These are phyloP conservation scores for Cladosporium sp. DNA, from an alignment of 2,329 filamentous ascomycete species.

Conservation along the genomic window DNA sequence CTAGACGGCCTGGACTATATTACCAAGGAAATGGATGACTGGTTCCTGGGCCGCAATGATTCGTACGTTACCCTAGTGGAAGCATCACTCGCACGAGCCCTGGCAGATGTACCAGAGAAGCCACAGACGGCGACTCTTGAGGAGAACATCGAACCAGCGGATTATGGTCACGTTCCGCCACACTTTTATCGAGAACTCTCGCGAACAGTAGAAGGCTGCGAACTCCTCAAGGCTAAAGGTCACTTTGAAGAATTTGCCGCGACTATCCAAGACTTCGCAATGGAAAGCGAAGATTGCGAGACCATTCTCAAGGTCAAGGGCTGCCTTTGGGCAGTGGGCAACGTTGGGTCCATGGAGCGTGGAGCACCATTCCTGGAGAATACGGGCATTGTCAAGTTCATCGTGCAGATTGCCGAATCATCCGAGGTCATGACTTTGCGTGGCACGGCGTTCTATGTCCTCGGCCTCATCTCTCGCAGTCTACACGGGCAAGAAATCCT, in stretches of 20 bases:
- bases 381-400: slow-evolving; percentile 78
- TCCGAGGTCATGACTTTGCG: slow-evolving; percentile 89
- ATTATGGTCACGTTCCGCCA: slow-evolving; percentile 68
- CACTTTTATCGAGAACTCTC: slow-evolving; percentile 97
- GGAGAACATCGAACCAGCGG: slow-evolving; percentile 43
- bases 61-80: slow-evolving; percentile 93
- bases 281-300: slow-evolving; percentile 80
- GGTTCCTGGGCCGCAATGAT: slow-evolving; percentile 95
- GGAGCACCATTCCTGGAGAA: slow-evolving; percentile 91
- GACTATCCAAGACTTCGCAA: slow-evolving; percentile 81
- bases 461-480: slow-evolving; percentile 88
- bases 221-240: slow-evolving; percentile 81
- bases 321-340: slow-evolving; percentile 94
- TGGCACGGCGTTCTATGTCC: slow-evolving; percentile 92
- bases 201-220: slow-evolving; percentile 86
- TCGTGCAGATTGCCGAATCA: slow-evolving; percentile 80
- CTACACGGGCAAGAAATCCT: slow-evolving; percentile 89
- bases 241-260: slow-evolving; percentile 91
- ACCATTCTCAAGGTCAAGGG: slow-evolving; percentile 91
- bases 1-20: slow-evolving; percentile 96
- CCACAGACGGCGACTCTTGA: slow-evolving; percentile 37
- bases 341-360: slow-evolving; percentile 96
- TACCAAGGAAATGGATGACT: slow-evolving; percentile 99
- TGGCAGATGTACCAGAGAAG: slow-evolving; percentile 58
- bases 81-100: slow-evolving; percentile 85